phyloP scores from a whole-genome alignment of 1,139 yeast genomes.

The Candida sanyaensis region DNA sequence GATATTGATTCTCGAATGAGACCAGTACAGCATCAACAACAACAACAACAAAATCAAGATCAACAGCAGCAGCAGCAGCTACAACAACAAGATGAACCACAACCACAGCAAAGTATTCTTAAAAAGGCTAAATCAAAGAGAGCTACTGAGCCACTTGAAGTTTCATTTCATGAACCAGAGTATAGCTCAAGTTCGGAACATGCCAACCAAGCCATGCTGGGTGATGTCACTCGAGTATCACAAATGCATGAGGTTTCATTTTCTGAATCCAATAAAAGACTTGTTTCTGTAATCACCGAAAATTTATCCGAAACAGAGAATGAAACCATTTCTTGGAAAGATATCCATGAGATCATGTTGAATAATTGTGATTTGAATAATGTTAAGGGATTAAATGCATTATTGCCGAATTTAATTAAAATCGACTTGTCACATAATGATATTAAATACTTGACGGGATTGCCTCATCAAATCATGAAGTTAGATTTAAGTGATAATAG shows the following conservation, averaged over 20 bases:
- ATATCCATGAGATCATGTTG: slow-evolving; percentile 38
- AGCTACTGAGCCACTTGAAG: slow-evolving; percentile 27
- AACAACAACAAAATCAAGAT: not conserved
- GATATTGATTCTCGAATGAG: not conserved
- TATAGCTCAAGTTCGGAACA: slow-evolving; percentile 4
- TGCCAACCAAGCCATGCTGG: slow-evolving; percentile 17
- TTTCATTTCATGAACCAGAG: slow-evolving; percentile 39
- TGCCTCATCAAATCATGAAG: slow-evolving; percentile 41
- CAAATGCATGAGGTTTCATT: slow-evolving; percentile 51
- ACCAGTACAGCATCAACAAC: not conserved
- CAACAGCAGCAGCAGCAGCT: not conserved
- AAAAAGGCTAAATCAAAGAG: slow-evolving; percentile 11
- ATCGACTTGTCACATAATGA: slow-evolving; percentile 45
- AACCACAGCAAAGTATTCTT: slow-evolving; percentile 15
- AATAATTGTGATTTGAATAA: slow-evolving; percentile 33
- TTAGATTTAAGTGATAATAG: slow-evolving; percentile 39
- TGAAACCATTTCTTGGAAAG: slow-evolving; percentile 43
- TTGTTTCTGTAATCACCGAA: slow-evolving; percentile 53
- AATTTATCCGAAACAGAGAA: slow-evolving; percentile 25
- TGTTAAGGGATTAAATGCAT: slow-evolving; percentile 44
- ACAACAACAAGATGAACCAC: slow-evolving; percentile 4
- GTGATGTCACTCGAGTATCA: slow-evolving; percentile 44
- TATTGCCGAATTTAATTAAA: slow-evolving; percentile 44
- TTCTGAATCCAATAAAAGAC: slow-evolving; percentile 44
- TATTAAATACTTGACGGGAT: slow-evolving; percentile 48